Evolutionary conservation across 2,329 filamentous ascomycete genomes (phyloP).

Genomic region (Alternaria atra): DNA sequence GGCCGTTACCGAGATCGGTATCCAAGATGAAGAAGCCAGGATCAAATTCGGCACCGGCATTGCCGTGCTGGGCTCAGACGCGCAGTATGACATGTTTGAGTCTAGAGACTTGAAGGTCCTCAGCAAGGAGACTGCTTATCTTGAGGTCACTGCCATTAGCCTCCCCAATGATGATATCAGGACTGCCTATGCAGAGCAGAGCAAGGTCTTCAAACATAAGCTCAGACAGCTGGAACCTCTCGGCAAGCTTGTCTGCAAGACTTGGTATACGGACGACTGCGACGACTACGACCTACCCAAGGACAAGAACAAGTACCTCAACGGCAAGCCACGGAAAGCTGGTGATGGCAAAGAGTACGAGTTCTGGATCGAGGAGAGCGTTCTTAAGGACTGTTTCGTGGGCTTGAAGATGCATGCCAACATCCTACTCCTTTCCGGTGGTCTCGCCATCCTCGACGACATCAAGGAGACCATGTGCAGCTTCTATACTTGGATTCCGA

Average conservation of each 20-base stretch:
- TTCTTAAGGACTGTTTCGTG: constrained; percentile 65
- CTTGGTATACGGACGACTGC: constrained; percentile 57
- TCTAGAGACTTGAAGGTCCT: constrained; percentile 27
- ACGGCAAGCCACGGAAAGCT: constrained; percentile 28
- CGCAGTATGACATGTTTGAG: constrained; percentile 51
- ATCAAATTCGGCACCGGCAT: constrained; percentile 62
- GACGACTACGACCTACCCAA: constrained; percentile 51
- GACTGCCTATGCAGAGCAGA: constrained; percentile 57
- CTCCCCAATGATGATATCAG: constrained; percentile 55
- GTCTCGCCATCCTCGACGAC: constrained; percentile 48
- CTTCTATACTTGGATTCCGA: constrained; percentile 56
- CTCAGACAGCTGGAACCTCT: constrained; percentile 58
- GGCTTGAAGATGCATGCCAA: constrained; percentile 62
- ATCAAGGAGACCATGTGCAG: constrained; percentile 52
- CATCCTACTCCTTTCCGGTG: constrained; percentile 35
- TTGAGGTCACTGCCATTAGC: constrained; percentile 59
- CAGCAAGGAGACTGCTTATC: constrained; percentile 34
- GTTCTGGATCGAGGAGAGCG: constrained; percentile 74
- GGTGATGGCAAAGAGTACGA: constrained; percentile 53
- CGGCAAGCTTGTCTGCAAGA: constrained; percentile 63
- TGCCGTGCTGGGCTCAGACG: constrained; percentile 56
- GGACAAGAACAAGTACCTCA: constrained; percentile 36
- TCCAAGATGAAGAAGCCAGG: constrained; percentile 58
- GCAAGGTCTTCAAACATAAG: constrained; percentile 48
- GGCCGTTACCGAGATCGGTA: constrained; percentile 40